phyloP scores from a whole-genome alignment of 2,329 filamentous ascomycete genomes.

The Lasiodiplodia theobromae region DNA sequence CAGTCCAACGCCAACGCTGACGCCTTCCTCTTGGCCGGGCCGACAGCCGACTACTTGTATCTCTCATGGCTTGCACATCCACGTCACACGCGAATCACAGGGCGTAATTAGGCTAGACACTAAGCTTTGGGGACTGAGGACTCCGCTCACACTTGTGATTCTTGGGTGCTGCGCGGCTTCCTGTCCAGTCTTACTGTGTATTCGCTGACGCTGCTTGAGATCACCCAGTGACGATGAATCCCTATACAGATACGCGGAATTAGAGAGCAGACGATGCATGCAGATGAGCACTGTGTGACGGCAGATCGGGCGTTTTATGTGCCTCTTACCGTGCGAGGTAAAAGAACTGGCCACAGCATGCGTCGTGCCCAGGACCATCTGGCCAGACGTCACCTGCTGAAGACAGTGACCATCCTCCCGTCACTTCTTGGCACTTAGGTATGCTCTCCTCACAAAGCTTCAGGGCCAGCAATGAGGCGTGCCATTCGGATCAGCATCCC shows the following conservation, averaged over 20 bases:
- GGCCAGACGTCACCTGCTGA: conserved; percentile 1
- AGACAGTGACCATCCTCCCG: neutral
- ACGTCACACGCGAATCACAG: neutral
- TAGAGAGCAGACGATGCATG: neutral
- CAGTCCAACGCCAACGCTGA: neutral
- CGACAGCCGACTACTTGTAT: neutral
- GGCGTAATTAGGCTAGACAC: conserved; percentile 5
- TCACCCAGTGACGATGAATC: neutral
- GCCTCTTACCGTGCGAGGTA: neutral
- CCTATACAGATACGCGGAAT: neutral
- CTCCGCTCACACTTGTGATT: neutral
- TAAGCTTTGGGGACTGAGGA: conserved; percentile 15
- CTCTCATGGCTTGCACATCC: neutral
- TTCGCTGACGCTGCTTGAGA: neutral
- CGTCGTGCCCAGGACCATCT: conserved; percentile 2
- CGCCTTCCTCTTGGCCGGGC: neutral
- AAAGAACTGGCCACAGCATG: neutral
- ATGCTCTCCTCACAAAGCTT: neutral
- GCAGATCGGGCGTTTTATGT: neutral
- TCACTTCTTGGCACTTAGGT: neutral
- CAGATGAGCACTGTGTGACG: neutral
- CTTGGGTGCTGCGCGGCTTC: neutral
- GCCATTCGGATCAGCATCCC: neutral
- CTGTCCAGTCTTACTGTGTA: neutral
- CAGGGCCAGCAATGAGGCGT: neutral